Base-by-base conservation (phyloP, 2,329 filamentous ascomycete genomes). In the Aspergillus novoparasiticus region DNA sequence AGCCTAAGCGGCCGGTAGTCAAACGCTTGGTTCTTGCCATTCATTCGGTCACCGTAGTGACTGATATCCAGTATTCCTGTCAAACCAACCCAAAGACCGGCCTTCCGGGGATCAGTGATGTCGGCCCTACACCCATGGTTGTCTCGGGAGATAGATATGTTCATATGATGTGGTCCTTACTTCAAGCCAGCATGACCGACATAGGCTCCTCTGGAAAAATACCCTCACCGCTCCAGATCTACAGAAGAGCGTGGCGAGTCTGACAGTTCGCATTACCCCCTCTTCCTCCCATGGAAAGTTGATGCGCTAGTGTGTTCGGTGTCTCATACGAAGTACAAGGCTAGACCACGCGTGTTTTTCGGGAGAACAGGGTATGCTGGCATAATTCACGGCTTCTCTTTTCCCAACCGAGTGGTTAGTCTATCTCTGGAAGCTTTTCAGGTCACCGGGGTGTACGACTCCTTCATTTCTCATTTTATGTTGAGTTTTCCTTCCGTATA, bases 161-260 rank as follows among this genome's bases (percentile, higher is more conserved):
- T 51, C 48, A 51, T 51, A 51, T 32, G 48, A 32, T 32, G 48
- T 32, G 48, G 19, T 32, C 48, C 48, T 51, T 51, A 51, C 48
- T 51, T n/a, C 48, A 51, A 32, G 16, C 19, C 26, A 51, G 14
- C 46, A 51, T 19, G 26, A 30, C 26, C 19, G 48, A 46, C 16
- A 50, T 32, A 12, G 6, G n/a, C 8, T 51, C 23, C 11, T 48
- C 19, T 26, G 12, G 23, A 14, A 26, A 5, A 19, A 32, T 30
- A 30, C 28, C 26, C 19, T 51, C 48, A n/a, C 48, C 48, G 48
- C 48, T 51, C 48, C 48, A 51, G 48, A 51, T 51, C 48, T 32
- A n/a, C 26, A 21, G 5, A 12, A 32, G 28, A 28, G 26, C 21
- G 16, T 28, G 16, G 14, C 14, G 46, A 19, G 14, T 19, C 46